Conservation (phyloP, 345 rosid species). For the Iberis pinnata region DNA sequence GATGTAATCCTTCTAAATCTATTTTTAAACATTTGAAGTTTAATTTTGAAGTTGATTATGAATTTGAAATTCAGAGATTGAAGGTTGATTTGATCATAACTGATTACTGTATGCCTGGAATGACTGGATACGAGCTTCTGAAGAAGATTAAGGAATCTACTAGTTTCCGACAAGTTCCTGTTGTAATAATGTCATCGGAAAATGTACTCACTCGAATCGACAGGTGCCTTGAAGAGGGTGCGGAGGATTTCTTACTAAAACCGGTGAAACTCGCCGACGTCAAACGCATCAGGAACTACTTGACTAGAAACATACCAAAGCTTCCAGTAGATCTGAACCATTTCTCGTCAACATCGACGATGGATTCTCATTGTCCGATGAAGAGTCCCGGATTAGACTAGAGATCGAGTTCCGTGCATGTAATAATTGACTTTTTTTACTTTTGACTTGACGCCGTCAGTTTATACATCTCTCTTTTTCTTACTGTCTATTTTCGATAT, state of each 20-base stretch:
- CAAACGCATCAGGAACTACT: slow-evolving; percentile 52
- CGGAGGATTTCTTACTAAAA: slow-evolving; percentile 78
- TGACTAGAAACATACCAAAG: slow-evolving; percentile 56
- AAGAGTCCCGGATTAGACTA: too few relatives aligned
- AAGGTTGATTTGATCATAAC: slow-evolving; percentile 92
- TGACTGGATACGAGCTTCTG: slow-evolving; percentile 95
- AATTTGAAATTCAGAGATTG: slow-evolving; percentile 44
- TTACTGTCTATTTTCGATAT: too few relatives aligned
- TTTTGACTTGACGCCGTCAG: too few relatives aligned
- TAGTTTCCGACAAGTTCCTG: slow-evolving; percentile 62
- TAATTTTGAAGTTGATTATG: too few relatives aligned
- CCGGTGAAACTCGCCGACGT: slow-evolving; percentile 92
- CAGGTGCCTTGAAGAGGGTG: slow-evolving; percentile 96
- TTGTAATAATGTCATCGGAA: slow-evolving; percentile 95
- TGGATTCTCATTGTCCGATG: too few relatives aligned
- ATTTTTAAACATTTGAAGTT: neutral
- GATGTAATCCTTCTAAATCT: slow-evolving; percentile 31
- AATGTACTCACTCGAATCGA: slow-evolving; percentile 71
- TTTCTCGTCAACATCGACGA: too few relatives aligned
- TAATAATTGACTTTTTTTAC: too few relatives aligned
- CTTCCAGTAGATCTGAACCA: slow-evolving; percentile 38
- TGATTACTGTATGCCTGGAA: slow-evolving; percentile 98
- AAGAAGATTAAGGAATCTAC: slow-evolving; percentile 94
- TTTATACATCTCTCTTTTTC: too few relatives aligned
- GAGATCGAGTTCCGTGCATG: too few relatives aligned